Percentiles rank a stretch among this genome's conserved stretches.
Conservation (phyloP, 2,329 filamentous ascomycete species). For the Fusarium nelsonii region DNA sequence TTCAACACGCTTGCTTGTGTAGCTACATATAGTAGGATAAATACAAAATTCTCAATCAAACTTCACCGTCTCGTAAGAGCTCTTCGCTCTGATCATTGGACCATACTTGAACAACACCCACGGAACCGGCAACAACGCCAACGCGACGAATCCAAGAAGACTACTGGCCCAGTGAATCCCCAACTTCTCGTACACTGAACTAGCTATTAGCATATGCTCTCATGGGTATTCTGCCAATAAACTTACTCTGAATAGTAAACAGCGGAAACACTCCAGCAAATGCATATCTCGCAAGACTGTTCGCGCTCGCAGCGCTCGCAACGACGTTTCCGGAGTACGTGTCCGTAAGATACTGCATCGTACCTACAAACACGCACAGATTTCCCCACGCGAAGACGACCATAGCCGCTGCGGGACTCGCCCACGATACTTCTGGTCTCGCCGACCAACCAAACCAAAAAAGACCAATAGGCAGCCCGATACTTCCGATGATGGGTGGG, state of each 20-base stretch:
- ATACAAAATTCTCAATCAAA: neutral
- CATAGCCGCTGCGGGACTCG: conserved; percentile 63
- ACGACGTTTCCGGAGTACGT: conserved; percentile 67
- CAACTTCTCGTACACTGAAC: conserved; percentile 56
- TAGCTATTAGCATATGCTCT: conserved; percentile 11
- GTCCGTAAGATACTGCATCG: conserved; percentile 66
- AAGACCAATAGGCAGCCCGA: conserved; percentile 64
- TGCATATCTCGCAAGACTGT: conserved; percentile 67
- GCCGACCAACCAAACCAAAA: conserved; percentile 74
- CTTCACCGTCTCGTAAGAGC: conserved; percentile 26
- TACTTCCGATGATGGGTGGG: conserved; percentile 68
- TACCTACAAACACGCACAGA: conserved; percentile 68
- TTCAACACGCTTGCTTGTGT: neutral
- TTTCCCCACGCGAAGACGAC: conserved; percentile 71
- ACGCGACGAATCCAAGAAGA: conserved; percentile 61
- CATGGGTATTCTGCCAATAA: rapidly evolving
- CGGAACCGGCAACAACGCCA: conserved; percentile 63
- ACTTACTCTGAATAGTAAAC: conserved; percentile 69
- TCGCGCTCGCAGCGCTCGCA: conserved; percentile 70
- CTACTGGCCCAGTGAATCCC: conserved; percentile 63
- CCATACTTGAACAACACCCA: conserved; percentile 66
- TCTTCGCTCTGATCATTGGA: conserved; percentile 43
- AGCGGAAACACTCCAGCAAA: conserved; percentile 70
- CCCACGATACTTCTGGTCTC: conserved; percentile 60
- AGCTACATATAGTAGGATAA: neutral